These are phyloP conservation scores for Auricularia auricula-judae DNA, from an alignment of 768 basidiomycete species.

Conservation along the genomic window DNA sequence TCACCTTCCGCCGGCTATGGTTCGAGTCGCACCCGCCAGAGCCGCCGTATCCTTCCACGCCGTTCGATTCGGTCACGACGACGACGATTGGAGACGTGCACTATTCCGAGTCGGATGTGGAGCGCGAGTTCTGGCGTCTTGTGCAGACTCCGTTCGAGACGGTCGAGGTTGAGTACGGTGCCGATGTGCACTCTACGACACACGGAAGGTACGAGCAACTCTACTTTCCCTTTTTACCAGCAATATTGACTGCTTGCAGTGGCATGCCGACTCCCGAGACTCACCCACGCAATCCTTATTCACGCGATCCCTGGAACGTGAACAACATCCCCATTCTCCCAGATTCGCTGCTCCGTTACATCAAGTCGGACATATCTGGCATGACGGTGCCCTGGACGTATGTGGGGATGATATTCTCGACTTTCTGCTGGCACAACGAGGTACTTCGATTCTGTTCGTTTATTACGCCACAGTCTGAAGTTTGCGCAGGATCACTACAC, in stretches of 20 bases:
- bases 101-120: constrained; percentile 86
- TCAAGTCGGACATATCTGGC: constrained; percentile 97
- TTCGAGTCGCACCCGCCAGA: constrained; percentile 65
- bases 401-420: constrained; percentile 97
- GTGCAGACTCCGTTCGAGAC: constrained; percentile 84
- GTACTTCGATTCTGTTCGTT: constrained; percentile 25
- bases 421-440: constrained; percentile 99
- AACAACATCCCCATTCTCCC: constrained; percentile 93
- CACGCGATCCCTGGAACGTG: constrained; percentile 92
- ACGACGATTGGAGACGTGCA: constrained; percentile 46
- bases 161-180: constrained; percentile 98
- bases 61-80: constrained; percentile 37
- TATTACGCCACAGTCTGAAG: constrained; percentile 1
- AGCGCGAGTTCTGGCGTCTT: constrained; percentile 93
- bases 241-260: constrained; percentile 29
- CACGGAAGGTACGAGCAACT: constrained; percentile 71
- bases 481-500: constrained; percentile 83
- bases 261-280: constrained; percentile 95
- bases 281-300: constrained; percentile 76
- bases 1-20: constrained; percentile 83
- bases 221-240: constrained; percentile 1
- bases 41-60: constrained; percentile 13
- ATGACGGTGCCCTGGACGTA: constrained; percentile 99
- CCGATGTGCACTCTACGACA: constrained; percentile 94
- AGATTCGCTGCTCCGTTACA: constrained; percentile 89